These are phyloP conservation scores for Ploettnerulaceae sp. DNA, from an alignment of 2,329 filamentous ascomycete genomes.

Conservation along the genomic window DNA sequence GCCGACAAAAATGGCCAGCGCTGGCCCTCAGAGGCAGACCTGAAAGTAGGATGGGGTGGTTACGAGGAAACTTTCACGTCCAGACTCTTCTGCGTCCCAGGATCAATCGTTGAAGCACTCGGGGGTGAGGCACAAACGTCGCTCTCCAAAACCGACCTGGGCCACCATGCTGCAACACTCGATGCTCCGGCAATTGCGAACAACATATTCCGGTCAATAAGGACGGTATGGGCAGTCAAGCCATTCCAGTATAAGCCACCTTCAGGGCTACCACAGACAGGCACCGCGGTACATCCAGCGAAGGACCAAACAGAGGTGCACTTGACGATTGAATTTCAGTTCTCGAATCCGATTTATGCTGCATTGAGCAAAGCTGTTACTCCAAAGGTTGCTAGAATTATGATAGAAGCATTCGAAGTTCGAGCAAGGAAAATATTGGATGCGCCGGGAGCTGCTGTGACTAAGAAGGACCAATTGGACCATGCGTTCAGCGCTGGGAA, in stretches of 20 bases:
- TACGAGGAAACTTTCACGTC: conserved; percentile 81
- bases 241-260: conserved; percentile 45
- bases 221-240: conserved; percentile 64
- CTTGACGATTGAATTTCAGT: conserved; percentile 74
- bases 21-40: conserved; percentile 70
- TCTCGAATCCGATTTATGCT: conserved; percentile 83
- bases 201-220: conserved; percentile 60
- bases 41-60: conserved; percentile 80
- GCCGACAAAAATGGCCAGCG: conserved; percentile 43
- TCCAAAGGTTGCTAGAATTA: conserved; percentile 75
- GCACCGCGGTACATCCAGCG: conserved; percentile 26
- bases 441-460: conserved; percentile 18
- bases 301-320: conserved; percentile 64
- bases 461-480: neutral
- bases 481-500: neutral
- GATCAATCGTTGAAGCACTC: conserved; percentile 69
- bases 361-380: conserved; percentile 76
- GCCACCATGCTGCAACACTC: conserved; percentile 39
- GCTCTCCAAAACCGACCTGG: conserved; percentile 37
- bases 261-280: conserved; percentile 33
- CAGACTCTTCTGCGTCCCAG: conserved; percentile 71
- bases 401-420: conserved; percentile 92
- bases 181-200: conserved; percentile 39
- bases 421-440: conserved; percentile 59
- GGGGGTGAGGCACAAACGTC: conserved; percentile 52